phyloP scores from a whole-genome alignment of 2,329 filamentous ascomycete species.

The Nigrospora osmanthi region DNA sequence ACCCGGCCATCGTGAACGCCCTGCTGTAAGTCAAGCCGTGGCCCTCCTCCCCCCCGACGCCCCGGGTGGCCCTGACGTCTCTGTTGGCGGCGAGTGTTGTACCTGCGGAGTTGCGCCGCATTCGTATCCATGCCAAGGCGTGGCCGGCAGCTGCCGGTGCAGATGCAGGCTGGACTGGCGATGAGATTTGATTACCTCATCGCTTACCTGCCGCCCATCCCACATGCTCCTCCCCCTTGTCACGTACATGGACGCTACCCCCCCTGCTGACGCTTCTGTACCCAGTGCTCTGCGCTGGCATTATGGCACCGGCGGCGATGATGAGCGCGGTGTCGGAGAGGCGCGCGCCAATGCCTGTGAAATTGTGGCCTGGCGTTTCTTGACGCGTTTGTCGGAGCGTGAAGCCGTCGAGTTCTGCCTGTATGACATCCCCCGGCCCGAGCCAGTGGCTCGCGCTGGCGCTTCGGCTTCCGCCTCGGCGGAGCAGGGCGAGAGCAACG shows the following conservation, averaged over 20 bases:
- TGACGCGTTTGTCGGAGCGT: conserved; percentile 61
- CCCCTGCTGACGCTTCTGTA: not conserved
- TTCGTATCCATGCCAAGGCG: no score
- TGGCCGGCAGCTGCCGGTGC: no score
- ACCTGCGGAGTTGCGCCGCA: no score
- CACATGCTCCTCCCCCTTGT: no score
- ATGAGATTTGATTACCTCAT: no score
- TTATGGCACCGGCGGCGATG: conserved; percentile 55
- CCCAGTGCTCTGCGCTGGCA: conserved; percentile 68
- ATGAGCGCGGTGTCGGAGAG: conserved; percentile 58
- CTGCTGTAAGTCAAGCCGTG: conserved; percentile 49
- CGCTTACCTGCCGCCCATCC: no score
- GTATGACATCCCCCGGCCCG: conserved; percentile 55
- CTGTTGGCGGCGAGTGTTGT: no score
- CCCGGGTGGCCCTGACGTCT: no score
- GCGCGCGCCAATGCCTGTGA: conserved; percentile 69
- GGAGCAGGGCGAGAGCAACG: conserved; percentile 35
- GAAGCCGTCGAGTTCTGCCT: conserved; percentile 70
- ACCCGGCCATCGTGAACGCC: conserved; percentile 64
- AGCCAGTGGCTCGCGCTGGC: conserved; percentile 4
- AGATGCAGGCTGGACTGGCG: no score
- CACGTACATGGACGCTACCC: not conserved
- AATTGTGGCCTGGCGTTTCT: conserved; percentile 73
- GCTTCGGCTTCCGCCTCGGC: not conserved
- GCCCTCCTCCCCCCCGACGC: not conserved